Base-by-base conservation (phyloP, 1,284 basidiomycete species). In the Irpex sp. region DNA sequence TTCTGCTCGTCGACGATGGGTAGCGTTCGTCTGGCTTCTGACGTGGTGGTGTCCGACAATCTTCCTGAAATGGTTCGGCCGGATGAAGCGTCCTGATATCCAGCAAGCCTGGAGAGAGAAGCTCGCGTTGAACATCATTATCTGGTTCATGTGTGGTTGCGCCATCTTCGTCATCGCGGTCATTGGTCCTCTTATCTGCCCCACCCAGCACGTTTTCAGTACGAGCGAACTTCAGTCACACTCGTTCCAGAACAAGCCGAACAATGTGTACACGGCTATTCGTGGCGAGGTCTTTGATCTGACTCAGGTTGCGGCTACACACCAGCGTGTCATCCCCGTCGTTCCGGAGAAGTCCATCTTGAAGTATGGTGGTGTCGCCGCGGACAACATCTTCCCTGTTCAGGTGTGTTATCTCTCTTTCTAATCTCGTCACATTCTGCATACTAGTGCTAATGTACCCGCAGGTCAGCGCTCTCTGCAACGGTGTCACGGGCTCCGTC, bases 61-160 rank as follows among this genome's bases (percentile, higher is more conserved):
- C 11, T 75, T 90, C 59, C 80, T 99, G 55, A 80, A 77, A 15
- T 88, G 85, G 74, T 71, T 94, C 62, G 93, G 93, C 1, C 85
- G 93, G 21, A 96, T 99, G 93, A 98, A 98, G 79, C 89, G 96
- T 9, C 78, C 91, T 65, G 97, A 99, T 71, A 85, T 99, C 49
- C 89, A 92, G 52, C 96, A 98, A 78, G 97, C 97, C 0, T 98
- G 96, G 97, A 82, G 96, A 69, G 97, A 99, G 78, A 99, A 98
- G 79, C 82, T 99, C 1, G 93, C 96, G 3, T 87, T 98, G 76
- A 98, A 99, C 78, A 77, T 97, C 65, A 84, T 98, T 77, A 98
- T 99, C 72, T 98, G 96, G 96, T 90, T 98, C 73, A 82, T 94
- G 60, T 98, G 96, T 72, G 88, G 77, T 21, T 88, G 87, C 70